Evolutionary conservation across 202 grass and related monocot genomes (phyloP).

Genomic region (Panicum virgatum): DNA sequence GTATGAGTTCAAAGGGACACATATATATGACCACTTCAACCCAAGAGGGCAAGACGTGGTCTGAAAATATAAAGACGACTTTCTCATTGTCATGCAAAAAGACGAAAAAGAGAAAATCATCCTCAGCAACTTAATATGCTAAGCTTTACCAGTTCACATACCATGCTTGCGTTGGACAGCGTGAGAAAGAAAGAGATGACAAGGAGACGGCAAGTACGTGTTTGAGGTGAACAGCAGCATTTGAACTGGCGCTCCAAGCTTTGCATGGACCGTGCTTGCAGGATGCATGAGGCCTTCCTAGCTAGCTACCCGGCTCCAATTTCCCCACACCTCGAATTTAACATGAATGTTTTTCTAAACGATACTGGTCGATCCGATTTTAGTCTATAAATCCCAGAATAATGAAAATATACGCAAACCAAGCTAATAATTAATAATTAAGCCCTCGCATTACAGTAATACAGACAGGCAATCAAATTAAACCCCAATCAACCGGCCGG

Average conservation of each 20-base stretch:
- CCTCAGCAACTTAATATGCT: neutral
- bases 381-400: too few relatives aligned
- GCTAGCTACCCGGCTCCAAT: neutral
- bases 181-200: neutral
- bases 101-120: too few relatives aligned
- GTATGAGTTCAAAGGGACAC: neutral
- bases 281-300: conserved; percentile 12
- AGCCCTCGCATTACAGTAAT: neutral
- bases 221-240: neutral
- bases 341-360: neutral
- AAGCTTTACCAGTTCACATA: neutral
- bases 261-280: neutral
- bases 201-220: neutral
- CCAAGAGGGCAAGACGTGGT: neutral
- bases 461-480: neutral
- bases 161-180: neutral
- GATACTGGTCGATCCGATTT: neutral
- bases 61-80: neutral
- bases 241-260: neutral
- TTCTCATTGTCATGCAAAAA: neutral
- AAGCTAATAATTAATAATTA: too few relatives aligned
- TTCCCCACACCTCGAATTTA: neutral
- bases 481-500: neutral
- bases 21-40: neutral
- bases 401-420: neutral